Percentiles rank a stretch among this genome's conserved stretches.
Evolutionary conservation across 306 rosid genomes (phyloP).

Genomic region (Fagus sylvatica): DNA sequence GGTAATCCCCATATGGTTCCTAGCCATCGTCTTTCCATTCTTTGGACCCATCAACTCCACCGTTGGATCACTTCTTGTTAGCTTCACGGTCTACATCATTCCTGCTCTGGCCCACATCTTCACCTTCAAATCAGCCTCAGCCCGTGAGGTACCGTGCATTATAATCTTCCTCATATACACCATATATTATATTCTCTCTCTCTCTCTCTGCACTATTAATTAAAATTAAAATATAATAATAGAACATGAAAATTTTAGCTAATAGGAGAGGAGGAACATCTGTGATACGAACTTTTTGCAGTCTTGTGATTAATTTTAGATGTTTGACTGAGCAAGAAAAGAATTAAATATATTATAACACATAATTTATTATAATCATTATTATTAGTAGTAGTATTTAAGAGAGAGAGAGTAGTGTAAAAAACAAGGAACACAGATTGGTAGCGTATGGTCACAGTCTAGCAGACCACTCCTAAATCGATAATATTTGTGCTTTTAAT

Average conservation of each 20-base stretch:
- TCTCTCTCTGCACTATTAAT: no score
- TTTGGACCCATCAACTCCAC: conserved; percentile 97
- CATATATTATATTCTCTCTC: background rate
- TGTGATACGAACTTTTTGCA: background rate
- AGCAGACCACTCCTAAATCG: conserved; percentile 44
- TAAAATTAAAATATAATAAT: no score
- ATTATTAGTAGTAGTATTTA: background rate
- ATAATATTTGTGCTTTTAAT: background rate
- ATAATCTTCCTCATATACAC: background rate
- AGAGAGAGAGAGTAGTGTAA: background rate
- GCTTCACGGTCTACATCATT: conserved; percentile 96
- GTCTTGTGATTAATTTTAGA: background rate
- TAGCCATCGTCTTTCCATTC: conserved; percentile 92
- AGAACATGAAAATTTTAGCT: no score
- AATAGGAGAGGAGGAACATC: background rate
- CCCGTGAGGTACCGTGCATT: conserved; percentile 66
- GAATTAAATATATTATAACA: background rate
- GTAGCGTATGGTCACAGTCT: conserved; percentile 43
- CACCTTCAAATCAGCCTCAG: conserved; percentile 79
- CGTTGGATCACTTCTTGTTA: conserved; percentile 95
- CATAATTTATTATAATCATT: background rate
- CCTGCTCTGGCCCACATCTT: conserved; percentile 86
- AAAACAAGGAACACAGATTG: background rate
- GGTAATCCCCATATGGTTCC: conserved; percentile 92
- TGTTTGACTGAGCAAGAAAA: background rate